Conservation (phyloP, 1,139 yeast species). For the Diutina pseudorugosa region DNA sequence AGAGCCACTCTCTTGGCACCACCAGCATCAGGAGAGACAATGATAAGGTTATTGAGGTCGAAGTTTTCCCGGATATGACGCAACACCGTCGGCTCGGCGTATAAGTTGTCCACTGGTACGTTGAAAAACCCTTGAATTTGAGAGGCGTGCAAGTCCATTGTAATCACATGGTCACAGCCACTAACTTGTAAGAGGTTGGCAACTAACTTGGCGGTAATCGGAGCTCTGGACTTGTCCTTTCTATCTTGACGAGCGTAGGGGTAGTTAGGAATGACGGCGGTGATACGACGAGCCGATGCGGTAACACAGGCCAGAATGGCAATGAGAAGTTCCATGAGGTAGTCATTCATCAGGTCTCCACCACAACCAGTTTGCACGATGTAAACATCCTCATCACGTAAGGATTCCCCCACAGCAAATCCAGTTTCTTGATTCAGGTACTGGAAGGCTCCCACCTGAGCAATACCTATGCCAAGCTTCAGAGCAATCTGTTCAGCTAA, state of each 20-base stretch:
- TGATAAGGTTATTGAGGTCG: constrained; percentile 52
- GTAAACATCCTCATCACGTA: constrained; percentile 91
- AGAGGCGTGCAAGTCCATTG: constrained; percentile 95
- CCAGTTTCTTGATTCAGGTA: constrained; percentile 48
- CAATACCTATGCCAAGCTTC: constrained; percentile 8
- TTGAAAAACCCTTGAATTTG: constrained; percentile 96
- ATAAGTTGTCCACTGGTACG: constrained; percentile 91
- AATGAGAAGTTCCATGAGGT: constrained; percentile 74
- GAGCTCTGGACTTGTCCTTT: constrained; percentile 93
- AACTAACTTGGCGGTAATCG: constrained; percentile 91
- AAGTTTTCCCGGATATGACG: constrained; percentile 73
- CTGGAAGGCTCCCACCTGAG: constrained; percentile 19
- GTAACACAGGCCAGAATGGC: constrained; percentile 94
- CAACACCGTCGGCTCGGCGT: constrained; percentile 91
- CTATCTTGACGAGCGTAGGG: constrained; percentile 97
- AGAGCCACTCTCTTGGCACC: constrained; percentile 98
- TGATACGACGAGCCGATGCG: constrained; percentile 89
- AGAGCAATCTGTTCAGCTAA: constrained; percentile 9
- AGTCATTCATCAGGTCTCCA: constrained; percentile 53
- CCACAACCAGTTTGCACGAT: constrained; percentile 21
- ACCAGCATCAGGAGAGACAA: constrained; percentile 97
- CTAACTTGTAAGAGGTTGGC: constrained; percentile 94
- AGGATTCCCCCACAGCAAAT: constrained; percentile 55
- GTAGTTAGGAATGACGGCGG: constrained; percentile 90
- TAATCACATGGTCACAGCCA: constrained; percentile 93